Evolutionary conservation across 1,284 basidiomycete genomes (phyloP).

Genomic region (Paramarasmius palmivorus): DNA sequence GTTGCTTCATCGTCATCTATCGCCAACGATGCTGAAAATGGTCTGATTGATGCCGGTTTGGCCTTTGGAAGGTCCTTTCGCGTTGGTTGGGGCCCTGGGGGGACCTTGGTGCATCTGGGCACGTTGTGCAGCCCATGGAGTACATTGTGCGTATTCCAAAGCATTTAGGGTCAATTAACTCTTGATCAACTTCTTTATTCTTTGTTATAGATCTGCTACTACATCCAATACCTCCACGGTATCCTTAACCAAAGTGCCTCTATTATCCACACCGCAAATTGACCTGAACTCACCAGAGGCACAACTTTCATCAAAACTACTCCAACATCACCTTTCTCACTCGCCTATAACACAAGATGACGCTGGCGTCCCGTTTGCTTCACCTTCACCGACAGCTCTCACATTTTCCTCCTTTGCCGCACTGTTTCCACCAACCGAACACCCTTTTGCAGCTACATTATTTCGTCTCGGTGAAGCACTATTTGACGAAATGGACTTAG

Average conservation of each 20-base stretch:
- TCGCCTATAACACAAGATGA: conserved; percentile 67
- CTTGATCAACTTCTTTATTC: conserved; percentile 13
- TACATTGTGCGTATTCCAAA: conserved; percentile 40
- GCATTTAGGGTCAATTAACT: conserved; percentile 12
- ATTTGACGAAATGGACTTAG: conserved; percentile 84
- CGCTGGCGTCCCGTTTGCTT: conserved; percentile 54
- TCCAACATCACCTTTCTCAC: conserved; percentile 79
- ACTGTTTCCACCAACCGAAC: conserved; percentile 75
- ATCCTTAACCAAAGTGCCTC: conserved; percentile 46
- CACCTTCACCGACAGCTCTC: conserved; percentile 46
- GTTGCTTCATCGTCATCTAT: conserved; percentile 53
- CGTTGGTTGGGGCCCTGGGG: conserved; percentile 88
- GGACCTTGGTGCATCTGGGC: conserved; percentile 77
- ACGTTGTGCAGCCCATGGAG: conserved; percentile 59
- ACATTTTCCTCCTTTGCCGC: conserved; percentile 80
- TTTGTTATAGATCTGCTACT: conserved; percentile 28
- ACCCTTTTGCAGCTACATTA: conserved; percentile 75
- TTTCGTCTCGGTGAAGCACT: conserved; percentile 91
- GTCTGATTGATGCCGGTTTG: conserved; percentile 80
- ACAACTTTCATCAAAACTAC: conserved; percentile 60
- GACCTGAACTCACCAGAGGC: conserved; percentile 28
- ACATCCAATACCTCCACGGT: conserved; percentile 62
- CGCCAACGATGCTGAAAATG: conserved; percentile 63
- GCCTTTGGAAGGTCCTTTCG: conserved; percentile 88
- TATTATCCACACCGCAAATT: conserved; percentile 34